Evolutionary conservation across 1,284 basidiomycete species (phyloP).

Genomic region (Puccinia coronata): DNA sequence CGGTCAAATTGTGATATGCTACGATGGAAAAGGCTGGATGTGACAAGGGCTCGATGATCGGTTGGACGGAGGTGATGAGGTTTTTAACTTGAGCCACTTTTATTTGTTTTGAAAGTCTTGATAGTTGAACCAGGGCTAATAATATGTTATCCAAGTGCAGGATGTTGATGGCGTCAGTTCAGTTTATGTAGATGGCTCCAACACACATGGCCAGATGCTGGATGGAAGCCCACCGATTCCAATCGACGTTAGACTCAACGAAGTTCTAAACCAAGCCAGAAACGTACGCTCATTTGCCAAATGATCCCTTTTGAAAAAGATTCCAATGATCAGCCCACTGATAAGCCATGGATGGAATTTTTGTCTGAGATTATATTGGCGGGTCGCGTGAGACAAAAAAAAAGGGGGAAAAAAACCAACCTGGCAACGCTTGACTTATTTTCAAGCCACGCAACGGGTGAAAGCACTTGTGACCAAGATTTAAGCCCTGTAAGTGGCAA

Average conservation of each 20-base stretch:
- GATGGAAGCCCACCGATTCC: conserved; percentile 64
- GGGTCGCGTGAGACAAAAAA: no score
- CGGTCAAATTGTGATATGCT: not conserved
- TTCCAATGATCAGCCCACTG: not conserved
- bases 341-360: not conserved
- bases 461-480: conserved; percentile 15
- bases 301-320: conserved; percentile 63
- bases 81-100: not conserved
- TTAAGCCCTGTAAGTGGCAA: not conserved
- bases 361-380: not conserved
- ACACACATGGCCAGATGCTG: not conserved
- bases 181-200: not conserved
- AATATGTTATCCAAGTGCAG: not conserved
- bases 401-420: conserved; percentile 1
- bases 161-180: not conserved
- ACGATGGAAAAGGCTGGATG: not conserved
- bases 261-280: conserved; percentile 66
- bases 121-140: conserved; percentile 43
- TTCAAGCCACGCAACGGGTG: conserved; percentile 35
- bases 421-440: conserved; percentile 46
- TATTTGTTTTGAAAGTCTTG: conserved; percentile 14
- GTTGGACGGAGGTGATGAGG: not conserved
- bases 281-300: conserved; percentile 67
- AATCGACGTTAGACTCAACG: conserved; percentile 64
- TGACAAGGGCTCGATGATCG: conserved; percentile 9